Conservation (phyloP, 1,284 basidiomycete genomes). For the Singerocomus rubriflavus region DNA sequence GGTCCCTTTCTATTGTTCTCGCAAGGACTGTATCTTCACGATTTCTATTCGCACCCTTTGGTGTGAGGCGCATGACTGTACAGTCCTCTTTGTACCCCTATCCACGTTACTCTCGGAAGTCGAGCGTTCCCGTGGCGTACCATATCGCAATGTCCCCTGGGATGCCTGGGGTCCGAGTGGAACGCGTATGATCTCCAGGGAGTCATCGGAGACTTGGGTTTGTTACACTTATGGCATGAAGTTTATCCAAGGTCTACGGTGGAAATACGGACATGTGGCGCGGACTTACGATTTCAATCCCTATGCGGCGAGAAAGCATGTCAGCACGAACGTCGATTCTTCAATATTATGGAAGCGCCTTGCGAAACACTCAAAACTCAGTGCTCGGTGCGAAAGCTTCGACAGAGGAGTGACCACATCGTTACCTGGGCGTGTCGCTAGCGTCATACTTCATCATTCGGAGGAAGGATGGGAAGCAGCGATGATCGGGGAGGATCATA, state of each 20-base stretch:
- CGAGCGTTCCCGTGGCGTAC: conserved; percentile 39
- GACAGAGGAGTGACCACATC: conserved; percentile 16
- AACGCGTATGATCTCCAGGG: conserved; percentile 38
- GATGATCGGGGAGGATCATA: conserved; percentile 34
- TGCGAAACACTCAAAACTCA: conserved; percentile 2
- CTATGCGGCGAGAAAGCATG: conserved; percentile 17
- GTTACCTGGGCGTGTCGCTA: conserved; percentile 29
- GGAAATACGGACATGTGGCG: conserved; percentile 19
- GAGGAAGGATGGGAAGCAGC: conserved; percentile 26
- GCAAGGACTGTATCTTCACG: conserved; percentile 27
- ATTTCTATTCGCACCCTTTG: conserved; percentile 15
- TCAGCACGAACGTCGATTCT: conserved; percentile 9
- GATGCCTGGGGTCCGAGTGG: conserved; percentile 47
- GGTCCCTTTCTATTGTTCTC: conserved; percentile 23
- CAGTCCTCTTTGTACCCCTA: conserved; percentile 24
- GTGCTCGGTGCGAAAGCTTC: conserved; percentile 16
- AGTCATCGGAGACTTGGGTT: conserved; percentile 47
- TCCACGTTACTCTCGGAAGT: conserved; percentile 44
- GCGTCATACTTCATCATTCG: conserved; percentile 9
- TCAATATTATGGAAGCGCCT: conserved; percentile 20
- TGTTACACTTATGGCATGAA: conserved; percentile 56
- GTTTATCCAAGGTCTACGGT: conserved; percentile 33
- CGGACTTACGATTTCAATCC: conserved; percentile 33
- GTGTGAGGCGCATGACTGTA: conserved; percentile 7
- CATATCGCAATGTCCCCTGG: conserved; percentile 45